Conservation (phyloP, 176 grass and related monocot species). For the Raddia distichophylla region DNA sequence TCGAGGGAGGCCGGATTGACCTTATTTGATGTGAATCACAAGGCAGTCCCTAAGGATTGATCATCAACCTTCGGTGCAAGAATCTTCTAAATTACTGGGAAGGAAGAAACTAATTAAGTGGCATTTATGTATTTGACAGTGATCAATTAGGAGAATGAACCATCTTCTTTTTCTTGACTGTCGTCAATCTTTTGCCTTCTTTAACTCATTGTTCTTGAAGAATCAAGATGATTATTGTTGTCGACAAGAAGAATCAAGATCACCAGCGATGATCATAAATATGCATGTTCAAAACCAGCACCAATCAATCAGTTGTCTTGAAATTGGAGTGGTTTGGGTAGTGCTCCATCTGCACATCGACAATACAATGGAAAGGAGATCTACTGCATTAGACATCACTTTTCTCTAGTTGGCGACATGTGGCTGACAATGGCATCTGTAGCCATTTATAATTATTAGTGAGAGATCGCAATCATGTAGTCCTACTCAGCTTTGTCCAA, state of each 20-base stretch:
- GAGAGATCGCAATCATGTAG: neutral
- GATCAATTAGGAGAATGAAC: neutral
- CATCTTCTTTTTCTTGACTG: neutral
- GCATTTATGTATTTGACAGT: neutral
- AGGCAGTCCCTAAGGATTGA: neutral
- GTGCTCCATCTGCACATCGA: neutral
- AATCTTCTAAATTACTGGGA: constrained; percentile 19
- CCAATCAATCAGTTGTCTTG: neutral
- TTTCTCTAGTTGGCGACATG: neutral
- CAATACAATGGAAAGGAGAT: neutral
- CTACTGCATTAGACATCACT: neutral
- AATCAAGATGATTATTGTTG: constrained; percentile 10
- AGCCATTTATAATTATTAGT: constrained; percentile 4
- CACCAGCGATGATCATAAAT: neutral
- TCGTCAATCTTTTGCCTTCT: neutral
- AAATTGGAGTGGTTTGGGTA: neutral
- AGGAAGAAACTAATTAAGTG: neutral
- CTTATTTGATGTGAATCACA: constrained; percentile 59
- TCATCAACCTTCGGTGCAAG: neutral
- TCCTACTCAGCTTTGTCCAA: neutral
- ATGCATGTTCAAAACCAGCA: neutral
- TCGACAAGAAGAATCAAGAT: neutral
- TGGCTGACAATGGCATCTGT: neutral
- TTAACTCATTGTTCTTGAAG: constrained; percentile 1
- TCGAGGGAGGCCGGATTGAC: constrained; percentile 61